Base-by-base conservation (phyloP, 768 basidiomycete species). In the Boletus tylopilopsis region DNA sequence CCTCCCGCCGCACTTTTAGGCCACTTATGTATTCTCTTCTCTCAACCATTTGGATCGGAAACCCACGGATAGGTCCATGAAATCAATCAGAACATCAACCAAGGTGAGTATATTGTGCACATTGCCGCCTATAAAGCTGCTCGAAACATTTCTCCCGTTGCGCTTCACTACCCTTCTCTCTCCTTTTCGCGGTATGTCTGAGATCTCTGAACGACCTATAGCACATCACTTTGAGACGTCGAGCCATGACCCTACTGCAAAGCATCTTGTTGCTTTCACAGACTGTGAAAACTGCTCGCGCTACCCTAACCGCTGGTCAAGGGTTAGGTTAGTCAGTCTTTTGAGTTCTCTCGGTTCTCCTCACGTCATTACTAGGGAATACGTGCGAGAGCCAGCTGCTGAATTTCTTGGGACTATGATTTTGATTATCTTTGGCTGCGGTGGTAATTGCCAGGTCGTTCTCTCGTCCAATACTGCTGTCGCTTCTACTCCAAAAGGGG, bases 381-480 rank as follows among this genome's bases (percentile, higher is more conserved):
- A 62, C 39, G 60, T 85, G 33, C 72, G 78, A 50, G 84, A 87
- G 64, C 76, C 81, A 15, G 75, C 73, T 24, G 85, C 82, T 15
- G 84, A 86, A 63, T 83, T 85, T 55, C 58, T 84, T 37, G 84
- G 83, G n/a, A 73, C 76, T 8, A 76, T 76, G 59, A 69, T 85
- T 25, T 67, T 85, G 8, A 68, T 83, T 47, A 76, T 83, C 45
- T 79, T 85, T 52, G 84, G 84, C 21, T 69, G 68, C 36, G 82
- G 82, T 37, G 76, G 77, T 37, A 71, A 78, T 50, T 82, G 79
- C 57, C 83, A 85, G 61, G 75, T 73, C 3, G 71, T 76, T 25
- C 70, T 85, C 8, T 78, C 80, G 5, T 64, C 68, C 7, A 73
- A 72, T 45, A 30, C 74, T 0, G 62, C 56, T 0, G 80, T 85